Conservation (phyloP, 164 flowering plant genomes). For the Nymphaea colorata region DNA sequence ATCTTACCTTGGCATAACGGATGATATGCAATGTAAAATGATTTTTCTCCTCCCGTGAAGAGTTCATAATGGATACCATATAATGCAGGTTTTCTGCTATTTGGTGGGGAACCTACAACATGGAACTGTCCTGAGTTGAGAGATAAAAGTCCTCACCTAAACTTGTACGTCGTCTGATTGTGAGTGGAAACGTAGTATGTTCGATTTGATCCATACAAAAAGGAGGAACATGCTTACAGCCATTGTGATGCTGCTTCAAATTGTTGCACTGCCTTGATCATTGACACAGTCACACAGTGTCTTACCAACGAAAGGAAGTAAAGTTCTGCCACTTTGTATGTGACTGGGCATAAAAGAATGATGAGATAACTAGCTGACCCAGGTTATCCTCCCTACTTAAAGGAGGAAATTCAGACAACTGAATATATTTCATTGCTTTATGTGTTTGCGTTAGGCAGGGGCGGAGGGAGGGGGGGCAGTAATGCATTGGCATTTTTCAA, state of each 20-base stretch:
- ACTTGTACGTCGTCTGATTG: constrained; percentile 70
- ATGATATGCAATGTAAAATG: background rate
- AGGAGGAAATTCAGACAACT: background rate
- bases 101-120: constrained; percentile 96
- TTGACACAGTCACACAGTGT: too few relatives aligned
- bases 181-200: constrained; percentile 64
- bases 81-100: constrained; percentile 32
- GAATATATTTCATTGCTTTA: too few relatives aligned
- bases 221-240: constrained; percentile 39
- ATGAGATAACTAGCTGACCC: background rate
- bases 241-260: constrained; percentile 57
- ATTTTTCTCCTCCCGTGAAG: background rate
- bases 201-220: constrained; percentile 40
- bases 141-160: constrained; percentile 66
- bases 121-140: constrained; percentile 67
- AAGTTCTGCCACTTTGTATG: too few relatives aligned
- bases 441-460: too few relatives aligned
- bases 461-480: too few relatives aligned
- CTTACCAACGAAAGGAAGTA: too few relatives aligned
- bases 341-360: background rate
- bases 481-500: too few relatives aligned
- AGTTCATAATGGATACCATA: background rate
- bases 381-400: background rate
- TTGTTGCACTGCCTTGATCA: too few relatives aligned
- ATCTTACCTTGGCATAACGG: constrained; percentile 19